Percentiles rank a stretch among this genome's conserved stretches.
Evolutionary conservation across 148 eudicot genomes (phyloP).

Genomic region (Rhododendron henanense): DNA sequence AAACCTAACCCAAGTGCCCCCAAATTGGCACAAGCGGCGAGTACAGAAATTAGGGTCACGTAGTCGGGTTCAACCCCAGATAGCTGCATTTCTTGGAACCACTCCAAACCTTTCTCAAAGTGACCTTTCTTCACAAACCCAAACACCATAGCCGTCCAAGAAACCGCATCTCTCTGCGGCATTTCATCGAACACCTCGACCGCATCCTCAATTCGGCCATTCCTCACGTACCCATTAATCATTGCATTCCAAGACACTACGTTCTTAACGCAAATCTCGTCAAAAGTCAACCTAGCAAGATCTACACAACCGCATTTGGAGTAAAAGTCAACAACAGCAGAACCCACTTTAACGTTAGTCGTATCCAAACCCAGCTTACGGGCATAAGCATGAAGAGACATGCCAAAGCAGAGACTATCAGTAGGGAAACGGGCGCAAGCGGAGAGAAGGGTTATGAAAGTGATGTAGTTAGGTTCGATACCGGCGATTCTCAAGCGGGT

Average conservation of each 20-base stretch:
- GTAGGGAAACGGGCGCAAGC: slow-evolving; percentile 51
- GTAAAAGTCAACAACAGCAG: slow-evolving; percentile 62
- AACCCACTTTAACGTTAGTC: slow-evolving; percentile 54
- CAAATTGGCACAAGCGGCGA: slow-evolving; percentile 51
- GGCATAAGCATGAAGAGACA: slow-evolving; percentile 44
- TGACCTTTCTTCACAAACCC: slow-evolving; percentile 43
- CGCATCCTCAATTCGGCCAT: slow-evolving; percentile 48
- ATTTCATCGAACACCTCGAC: slow-evolving; percentile 47
- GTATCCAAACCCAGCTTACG: slow-evolving; percentile 51
- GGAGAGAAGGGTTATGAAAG: slow-evolving; percentile 65
- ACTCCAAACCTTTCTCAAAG: slow-evolving; percentile 38
- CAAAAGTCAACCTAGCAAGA: slow-evolving; percentile 46
- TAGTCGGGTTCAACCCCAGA: slow-evolving; percentile 44
- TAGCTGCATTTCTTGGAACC: slow-evolving; percentile 41
- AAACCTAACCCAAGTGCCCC: slow-evolving; percentile 46
- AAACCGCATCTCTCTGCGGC: slow-evolving; percentile 40
- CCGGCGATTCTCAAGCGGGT: slow-evolving; percentile 48
- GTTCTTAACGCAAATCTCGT: slow-evolving; percentile 43
- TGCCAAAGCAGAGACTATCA: slow-evolving; percentile 28
- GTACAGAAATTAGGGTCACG: slow-evolving; percentile 37
- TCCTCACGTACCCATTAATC: slow-evolving; percentile 72
- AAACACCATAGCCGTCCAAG: slow-evolving; percentile 42
- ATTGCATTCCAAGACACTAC: slow-evolving; percentile 70
- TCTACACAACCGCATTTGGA: slow-evolving; percentile 45
- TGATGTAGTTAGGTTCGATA: slow-evolving; percentile 58